Conservation (phyloP, 345 rosid species). For the Streptanthus diversifolius region DNA sequence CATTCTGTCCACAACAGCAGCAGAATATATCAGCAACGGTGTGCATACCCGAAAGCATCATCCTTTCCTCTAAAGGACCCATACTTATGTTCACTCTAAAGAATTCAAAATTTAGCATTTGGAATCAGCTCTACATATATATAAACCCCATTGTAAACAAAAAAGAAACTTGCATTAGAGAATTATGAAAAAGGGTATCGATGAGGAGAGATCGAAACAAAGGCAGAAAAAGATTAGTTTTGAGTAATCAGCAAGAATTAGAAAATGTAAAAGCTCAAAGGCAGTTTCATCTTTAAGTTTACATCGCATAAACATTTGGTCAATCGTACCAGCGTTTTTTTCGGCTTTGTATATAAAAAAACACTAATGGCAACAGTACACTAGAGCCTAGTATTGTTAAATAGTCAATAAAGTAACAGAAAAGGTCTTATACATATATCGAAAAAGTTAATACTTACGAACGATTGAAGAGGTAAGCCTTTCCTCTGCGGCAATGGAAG, state of each 20-base stretch:
- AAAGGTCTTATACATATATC: background rate
- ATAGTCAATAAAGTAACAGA: background rate
- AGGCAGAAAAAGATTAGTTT: background rate
- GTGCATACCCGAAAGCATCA: constrained; percentile 80
- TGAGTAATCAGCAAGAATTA: constrained; percentile 10
- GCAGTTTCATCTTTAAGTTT: background rate
- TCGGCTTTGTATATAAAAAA: background rate
- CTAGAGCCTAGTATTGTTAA: background rate
- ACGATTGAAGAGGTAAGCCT: constrained; percentile 77
- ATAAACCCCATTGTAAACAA: background rate
- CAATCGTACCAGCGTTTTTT: background rate
- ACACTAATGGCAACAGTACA: background rate
- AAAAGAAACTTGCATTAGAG: background rate
- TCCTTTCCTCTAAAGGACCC: constrained; percentile 68
- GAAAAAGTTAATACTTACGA: constrained; percentile 44
- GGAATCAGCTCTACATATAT: background rate
- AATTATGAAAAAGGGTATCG: background rate
- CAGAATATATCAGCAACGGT: constrained; percentile 84
- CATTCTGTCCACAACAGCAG: constrained; percentile 81
- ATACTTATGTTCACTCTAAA: constrained; percentile 66
- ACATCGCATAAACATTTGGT: background rate
- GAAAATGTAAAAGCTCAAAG: background rate
- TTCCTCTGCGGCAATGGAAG: constrained; percentile 70
- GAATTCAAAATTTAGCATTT: constrained; percentile 1
- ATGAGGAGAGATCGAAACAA: background rate